Evolutionary conservation across 768 basidiomycete genomes (phyloP).

Genomic region (Lactarius hengduanensis): DNA sequence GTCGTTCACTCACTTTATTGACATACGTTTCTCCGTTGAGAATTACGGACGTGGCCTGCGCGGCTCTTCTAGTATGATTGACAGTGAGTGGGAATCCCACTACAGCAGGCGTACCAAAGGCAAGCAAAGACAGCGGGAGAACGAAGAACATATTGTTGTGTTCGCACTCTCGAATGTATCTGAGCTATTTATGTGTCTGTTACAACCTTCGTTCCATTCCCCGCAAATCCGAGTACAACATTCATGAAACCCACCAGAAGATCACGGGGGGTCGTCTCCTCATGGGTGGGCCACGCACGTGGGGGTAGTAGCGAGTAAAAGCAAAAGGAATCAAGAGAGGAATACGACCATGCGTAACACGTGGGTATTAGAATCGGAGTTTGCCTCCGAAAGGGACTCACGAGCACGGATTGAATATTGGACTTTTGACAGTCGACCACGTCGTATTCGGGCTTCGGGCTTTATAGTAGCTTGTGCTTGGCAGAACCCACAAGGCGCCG

Average conservation of each 20-base stretch:
- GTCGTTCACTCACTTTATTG: constrained; percentile 39
- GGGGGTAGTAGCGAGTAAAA: neutral
- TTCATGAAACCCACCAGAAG: neutral
- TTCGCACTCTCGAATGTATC: no score
- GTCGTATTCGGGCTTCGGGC: neutral
- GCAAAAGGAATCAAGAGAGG: no score
- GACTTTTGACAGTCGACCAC: neutral
- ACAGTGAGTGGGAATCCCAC: neutral
- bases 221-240: no score
- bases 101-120: neutral
- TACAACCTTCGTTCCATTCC: neutral
- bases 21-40: constrained; percentile 44
- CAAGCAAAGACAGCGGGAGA: neutral
- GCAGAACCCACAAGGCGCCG: neutral
- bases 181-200: neutral
- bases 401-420: neutral
- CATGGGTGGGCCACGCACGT: neutral
- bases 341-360: no score
- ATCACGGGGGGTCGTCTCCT: neutral
- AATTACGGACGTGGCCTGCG: constrained; percentile 33
- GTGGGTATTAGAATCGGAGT: neutral
- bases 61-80: neutral
- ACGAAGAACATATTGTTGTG: neutral
- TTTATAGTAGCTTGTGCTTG: no score
- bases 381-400: neutral